Conservation (phyloP, 768 basidiomycete species). For the Lactarius sanguifluus region DNA sequence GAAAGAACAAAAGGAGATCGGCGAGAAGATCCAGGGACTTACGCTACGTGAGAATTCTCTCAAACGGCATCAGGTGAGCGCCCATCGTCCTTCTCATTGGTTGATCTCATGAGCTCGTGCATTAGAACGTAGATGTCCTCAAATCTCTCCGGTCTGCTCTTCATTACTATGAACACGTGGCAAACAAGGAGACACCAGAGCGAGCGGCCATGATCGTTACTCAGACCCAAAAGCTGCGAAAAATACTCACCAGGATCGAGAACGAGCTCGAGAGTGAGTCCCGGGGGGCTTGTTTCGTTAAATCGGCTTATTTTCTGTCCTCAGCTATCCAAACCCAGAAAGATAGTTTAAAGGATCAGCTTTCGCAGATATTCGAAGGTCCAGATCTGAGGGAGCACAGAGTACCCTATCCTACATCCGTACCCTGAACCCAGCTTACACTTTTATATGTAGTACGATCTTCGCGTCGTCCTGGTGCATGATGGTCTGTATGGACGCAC, state of each 20-base stretch:
- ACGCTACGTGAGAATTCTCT: constrained; percentile 47
- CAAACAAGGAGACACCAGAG: constrained; percentile 47
- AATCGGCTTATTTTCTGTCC: constrained; percentile 2
- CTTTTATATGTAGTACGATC: constrained; percentile 59
- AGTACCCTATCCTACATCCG: constrained; percentile 39
- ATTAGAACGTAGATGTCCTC: constrained; percentile 61
- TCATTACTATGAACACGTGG: constrained; percentile 71
- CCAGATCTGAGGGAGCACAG: constrained; percentile 63
- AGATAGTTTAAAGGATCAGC: constrained; percentile 44
- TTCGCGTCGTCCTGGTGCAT: constrained; percentile 75
- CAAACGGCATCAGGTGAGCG: constrained; percentile 52
- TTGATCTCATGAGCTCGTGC: neutral
- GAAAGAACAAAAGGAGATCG: constrained; percentile 40
- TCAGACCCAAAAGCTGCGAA: constrained; percentile 52
- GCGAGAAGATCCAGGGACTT: constrained; percentile 50
- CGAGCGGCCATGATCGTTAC: constrained; percentile 46
- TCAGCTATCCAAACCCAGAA: constrained; percentile 57
- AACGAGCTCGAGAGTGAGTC: constrained; percentile 53
- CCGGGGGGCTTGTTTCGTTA: neutral
- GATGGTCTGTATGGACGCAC: constrained; percentile 76
- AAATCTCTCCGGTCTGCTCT: constrained; percentile 60
- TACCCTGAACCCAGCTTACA: neutral
- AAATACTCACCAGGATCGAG: constrained; percentile 52
- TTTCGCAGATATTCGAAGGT: constrained; percentile 53
- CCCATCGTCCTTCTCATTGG: neutral